These are phyloP conservation scores for Perilla frutescens DNA, from an alignment of 257 asterid species.

Conservation along the genomic window DNA sequence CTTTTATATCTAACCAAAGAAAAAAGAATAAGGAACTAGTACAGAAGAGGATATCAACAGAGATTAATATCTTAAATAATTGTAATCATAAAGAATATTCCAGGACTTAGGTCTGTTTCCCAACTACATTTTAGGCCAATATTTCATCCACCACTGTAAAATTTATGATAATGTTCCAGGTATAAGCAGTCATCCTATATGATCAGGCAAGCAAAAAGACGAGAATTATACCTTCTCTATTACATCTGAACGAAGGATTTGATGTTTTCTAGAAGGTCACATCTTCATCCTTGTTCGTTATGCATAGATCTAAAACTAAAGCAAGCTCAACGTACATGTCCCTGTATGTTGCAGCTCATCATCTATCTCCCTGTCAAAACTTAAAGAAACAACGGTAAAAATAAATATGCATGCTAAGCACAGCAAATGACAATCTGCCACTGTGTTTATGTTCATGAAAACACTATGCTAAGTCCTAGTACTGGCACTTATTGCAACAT, in stretches of 20 bases:
- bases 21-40: not conserved
- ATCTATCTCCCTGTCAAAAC: conserved; percentile 52
- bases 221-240: conserved; percentile 26
- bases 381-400: not conserved
- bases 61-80: not conserved
- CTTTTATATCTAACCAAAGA: conserved; percentile 12
- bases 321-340: conserved; percentile 51
- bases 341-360: conserved; percentile 52
- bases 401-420: not conserved
- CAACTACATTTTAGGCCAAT: not conserved
- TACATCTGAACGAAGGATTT: conserved; percentile 47
- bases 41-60: not conserved
- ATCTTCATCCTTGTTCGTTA: conserved; percentile 11
- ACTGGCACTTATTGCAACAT: not conserved
- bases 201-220: not conserved
- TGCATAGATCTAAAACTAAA: conserved; percentile 49
- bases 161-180: not conserved
- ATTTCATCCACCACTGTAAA: conserved; percentile 3
- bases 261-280: conserved; percentile 14
- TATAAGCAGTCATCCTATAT: not conserved
- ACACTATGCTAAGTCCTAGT: not conserved
- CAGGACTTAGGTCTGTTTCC: conserved; percentile 11
- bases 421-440: not conserved
- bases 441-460: conserved; percentile 2
- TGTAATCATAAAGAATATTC: not conserved